Percentiles rank a stretch among this genome's conserved stretches.
These are phyloP conservation scores for Nephelium lappaceum DNA, from an alignment of 345 rosid species.

Conservation along the genomic window DNA sequence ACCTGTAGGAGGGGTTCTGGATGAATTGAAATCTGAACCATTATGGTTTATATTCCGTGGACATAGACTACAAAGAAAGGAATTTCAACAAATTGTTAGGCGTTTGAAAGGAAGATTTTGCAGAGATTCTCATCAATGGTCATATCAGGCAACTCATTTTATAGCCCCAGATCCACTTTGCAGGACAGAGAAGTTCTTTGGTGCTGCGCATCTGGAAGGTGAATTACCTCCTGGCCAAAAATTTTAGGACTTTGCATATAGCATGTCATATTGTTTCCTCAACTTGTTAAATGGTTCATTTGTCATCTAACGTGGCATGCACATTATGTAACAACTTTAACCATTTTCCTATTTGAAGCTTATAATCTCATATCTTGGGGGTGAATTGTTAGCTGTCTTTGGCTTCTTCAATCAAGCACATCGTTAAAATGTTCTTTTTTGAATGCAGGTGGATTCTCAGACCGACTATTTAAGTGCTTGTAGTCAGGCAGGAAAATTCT, in stretches of 20 bases:
- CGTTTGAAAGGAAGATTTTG: slow-evolving; percentile 73
- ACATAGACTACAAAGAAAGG: slow-evolving; percentile 66
- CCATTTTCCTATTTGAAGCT: neutral
- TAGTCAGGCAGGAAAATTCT: slow-evolving; percentile 69
- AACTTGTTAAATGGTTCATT: neutral
- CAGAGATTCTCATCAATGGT: slow-evolving; percentile 95
- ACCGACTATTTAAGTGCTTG: slow-evolving; percentile 74
- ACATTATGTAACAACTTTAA: neutral
- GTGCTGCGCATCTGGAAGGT: slow-evolving; percentile 72
- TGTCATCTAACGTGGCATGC: neutral
- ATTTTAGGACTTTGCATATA: slow-evolving; percentile 10
- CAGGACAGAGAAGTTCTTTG: slow-evolving; percentile 84
- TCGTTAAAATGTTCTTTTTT: slow-evolving; percentile 11
- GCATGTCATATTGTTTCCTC: slow-evolving; percentile 1
- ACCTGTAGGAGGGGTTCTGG: slow-evolving; percentile 21
- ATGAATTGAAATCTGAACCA: slow-evolving; percentile 41
- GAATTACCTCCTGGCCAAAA: slow-evolving; percentile 6
- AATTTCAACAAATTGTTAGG: slow-evolving; percentile 67
- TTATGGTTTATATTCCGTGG: slow-evolving; percentile 72
- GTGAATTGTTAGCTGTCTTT: neutral
- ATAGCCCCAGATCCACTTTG: slow-evolving; percentile 69
- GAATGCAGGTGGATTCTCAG: slow-evolving; percentile 91
- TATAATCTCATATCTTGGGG: neutral
- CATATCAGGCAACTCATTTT: slow-evolving; percentile 94
- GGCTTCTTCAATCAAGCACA: neutral